phyloP scores from a whole-genome alignment of 2,329 filamentous ascomycete species.

The Pseudogymnoascus sp. region DNA sequence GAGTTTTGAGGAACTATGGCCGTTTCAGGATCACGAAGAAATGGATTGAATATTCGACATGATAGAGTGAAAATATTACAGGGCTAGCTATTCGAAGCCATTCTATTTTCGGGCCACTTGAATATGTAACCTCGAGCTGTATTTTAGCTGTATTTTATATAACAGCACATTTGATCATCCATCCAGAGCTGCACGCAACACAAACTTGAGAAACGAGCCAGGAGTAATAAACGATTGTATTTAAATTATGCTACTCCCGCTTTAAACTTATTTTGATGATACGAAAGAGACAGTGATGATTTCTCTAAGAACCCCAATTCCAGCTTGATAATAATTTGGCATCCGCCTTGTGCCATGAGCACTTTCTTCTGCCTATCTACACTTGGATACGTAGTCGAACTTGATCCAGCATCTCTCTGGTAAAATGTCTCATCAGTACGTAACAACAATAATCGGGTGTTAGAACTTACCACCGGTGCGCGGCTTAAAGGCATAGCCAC shows the following conservation, averaged over 20 bases:
- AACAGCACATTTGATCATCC: too few species aligned
- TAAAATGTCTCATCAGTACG: not conserved
- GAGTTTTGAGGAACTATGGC: conserved; percentile 16
- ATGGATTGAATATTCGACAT: conserved; percentile 14
- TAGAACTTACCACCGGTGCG: not conserved
- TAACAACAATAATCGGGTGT: not conserved
- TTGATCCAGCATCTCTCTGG: not conserved
- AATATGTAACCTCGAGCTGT: not conserved
- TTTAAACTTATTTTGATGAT: not conserved
- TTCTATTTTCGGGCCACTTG: not conserved
- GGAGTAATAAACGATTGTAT: not conserved
- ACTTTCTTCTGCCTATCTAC: not conserved
- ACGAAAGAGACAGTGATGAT: not conserved
- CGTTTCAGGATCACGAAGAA: conserved; percentile 18
- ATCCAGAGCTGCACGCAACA: not conserved
- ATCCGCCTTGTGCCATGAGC: not conserved
- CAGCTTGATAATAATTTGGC: not conserved
- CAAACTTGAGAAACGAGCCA: not conserved
- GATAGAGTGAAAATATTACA: not conserved
- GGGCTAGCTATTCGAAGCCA: not conserved
- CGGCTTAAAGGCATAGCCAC: not conserved
- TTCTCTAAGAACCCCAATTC: not conserved
- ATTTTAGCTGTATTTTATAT: not conserved
- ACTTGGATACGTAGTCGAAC: not conserved
- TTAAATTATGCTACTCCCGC: not conserved